Percentiles rank a stretch among this genome's conserved stretches.
Conservation (phyloP, 2,329 filamentous ascomycete species). For the Chrysoporthe puriensis region DNA sequence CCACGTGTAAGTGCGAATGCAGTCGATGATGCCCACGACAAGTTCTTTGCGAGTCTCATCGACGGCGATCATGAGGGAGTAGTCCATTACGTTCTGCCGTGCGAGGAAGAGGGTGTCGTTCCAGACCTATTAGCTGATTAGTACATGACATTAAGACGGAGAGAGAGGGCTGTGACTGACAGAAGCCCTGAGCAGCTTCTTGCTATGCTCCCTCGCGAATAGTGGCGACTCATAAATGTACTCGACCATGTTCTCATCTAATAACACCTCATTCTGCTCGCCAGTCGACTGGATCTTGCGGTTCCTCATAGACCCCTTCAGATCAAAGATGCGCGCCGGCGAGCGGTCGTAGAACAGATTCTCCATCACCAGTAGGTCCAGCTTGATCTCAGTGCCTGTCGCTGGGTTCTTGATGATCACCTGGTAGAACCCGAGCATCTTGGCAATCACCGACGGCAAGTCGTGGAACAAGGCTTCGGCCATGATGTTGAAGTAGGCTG, state of each 20-base stretch:
- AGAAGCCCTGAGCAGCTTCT: constrained; percentile 86
- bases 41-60: constrained; percentile 89
- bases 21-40: constrained; percentile 97
- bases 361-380: constrained; percentile 93
- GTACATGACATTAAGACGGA: not conserved
- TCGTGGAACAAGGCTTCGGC: constrained; percentile 94
- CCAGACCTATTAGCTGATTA: constrained; percentile 59
- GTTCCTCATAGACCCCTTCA: constrained; percentile 98
- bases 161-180: constrained; percentile 40
- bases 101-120: constrained; percentile 97
- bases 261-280: constrained; percentile 91
- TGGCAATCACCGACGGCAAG: constrained; percentile 93
- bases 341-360: constrained; percentile 96
- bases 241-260: constrained; percentile 99
- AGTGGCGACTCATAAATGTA: constrained; percentile 97
- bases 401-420: constrained; percentile 94
- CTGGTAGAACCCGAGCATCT: constrained; percentile 99
- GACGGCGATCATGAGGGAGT: constrained; percentile 96
- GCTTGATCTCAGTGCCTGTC: constrained; percentile 91
- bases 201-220: constrained; percentile 93
- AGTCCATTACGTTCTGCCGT: constrained; percentile 98
- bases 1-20: constrained; percentile 98
- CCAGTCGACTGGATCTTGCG: constrained; percentile 95
- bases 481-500: constrained; percentile 97
- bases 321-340: constrained; percentile 88